phyloP scores from a whole-genome alignment of 169 alveolate genomes.

The Cryptosporidium xiaoi region DNA sequence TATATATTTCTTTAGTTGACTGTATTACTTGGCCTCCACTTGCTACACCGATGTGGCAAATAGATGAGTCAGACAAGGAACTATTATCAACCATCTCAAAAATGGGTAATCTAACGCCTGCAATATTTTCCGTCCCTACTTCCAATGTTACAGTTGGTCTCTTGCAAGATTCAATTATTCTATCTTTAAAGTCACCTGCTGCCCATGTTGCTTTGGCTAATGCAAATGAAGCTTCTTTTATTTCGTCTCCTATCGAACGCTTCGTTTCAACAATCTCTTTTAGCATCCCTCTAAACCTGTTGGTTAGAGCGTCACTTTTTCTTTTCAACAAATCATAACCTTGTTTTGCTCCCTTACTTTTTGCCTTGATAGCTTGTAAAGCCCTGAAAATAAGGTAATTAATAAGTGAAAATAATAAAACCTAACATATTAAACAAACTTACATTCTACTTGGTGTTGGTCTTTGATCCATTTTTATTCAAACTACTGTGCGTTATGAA shows the following conservation, averaged over 20 bases:
- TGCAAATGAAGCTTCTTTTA: constrained; percentile 90
- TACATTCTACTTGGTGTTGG: constrained; percentile 75
- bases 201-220: constrained; percentile 95
- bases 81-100: constrained; percentile 90
- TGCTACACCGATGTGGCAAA: constrained; percentile 84
- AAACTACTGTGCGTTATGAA: background rate
- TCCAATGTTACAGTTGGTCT: constrained; percentile 91
- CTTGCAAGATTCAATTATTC: constrained; percentile 91
- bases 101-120: constrained; percentile 95
- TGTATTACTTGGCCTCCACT: constrained; percentile 87
- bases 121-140: constrained; percentile 92
- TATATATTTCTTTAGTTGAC: constrained; percentile 83
- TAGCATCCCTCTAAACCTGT: constrained; percentile 90
- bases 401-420: background rate
- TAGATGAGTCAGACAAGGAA: constrained; percentile 23
- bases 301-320: constrained; percentile 94
- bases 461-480: constrained; percentile 45
- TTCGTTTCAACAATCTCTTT: constrained; percentile 89
- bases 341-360: constrained; percentile 90
- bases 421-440: background rate
- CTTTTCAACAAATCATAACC: constrained; percentile 93
- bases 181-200: constrained; percentile 92
- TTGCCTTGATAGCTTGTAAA: constrained; percentile 86
- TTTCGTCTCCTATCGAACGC: constrained; percentile 88
- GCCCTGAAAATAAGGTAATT: constrained; percentile 77